phyloP scores from a whole-genome alignment of 2,329 filamentous ascomycete species.

The Xylaria polymorpha region DNA sequence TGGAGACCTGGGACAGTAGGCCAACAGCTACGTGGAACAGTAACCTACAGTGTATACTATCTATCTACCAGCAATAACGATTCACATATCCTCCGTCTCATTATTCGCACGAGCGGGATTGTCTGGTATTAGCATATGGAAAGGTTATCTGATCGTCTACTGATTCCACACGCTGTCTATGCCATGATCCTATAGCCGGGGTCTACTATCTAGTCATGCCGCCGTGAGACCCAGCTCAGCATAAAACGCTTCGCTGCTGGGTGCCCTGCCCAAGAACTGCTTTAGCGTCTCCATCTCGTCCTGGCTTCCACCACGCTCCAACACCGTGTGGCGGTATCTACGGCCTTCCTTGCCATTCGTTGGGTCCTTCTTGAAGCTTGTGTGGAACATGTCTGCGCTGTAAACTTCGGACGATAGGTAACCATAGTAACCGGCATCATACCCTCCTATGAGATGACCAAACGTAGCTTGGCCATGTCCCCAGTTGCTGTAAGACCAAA shows the following conservation, averaged over 20 bases:
- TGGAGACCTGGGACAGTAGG: no score
- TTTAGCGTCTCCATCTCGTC: slow-evolving; percentile 85
- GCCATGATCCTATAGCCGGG: slow-evolving; percentile 26
- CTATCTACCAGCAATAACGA: not conserved
- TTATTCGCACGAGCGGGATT: not conserved
- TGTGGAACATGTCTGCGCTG: slow-evolving; percentile 87
- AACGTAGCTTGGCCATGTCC: slow-evolving; percentile 84
- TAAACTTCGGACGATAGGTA: slow-evolving; percentile 82
- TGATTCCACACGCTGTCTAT: slow-evolving; percentile 4
- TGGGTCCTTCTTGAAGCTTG: slow-evolving; percentile 79
- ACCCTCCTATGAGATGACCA: slow-evolving; percentile 84
- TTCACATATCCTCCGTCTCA: not conserved
- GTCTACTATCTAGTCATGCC: slow-evolving; percentile 31
- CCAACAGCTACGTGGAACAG: no score
- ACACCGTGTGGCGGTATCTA: slow-evolving; percentile 80
- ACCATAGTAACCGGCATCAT: slow-evolving; percentile 86
- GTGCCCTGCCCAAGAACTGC: slow-evolving; percentile 81
- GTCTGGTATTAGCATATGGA: not conserved
- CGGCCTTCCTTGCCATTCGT: slow-evolving; percentile 81
- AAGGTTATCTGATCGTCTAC: slow-evolving; percentile 14
- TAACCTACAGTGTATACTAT: not conserved
- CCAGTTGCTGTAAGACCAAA: slow-evolving; percentile 64
- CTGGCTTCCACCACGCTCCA: slow-evolving; percentile 80
- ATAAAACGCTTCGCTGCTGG: slow-evolving; percentile 83
- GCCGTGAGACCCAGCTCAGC: slow-evolving; percentile 72